phyloP scores from a whole-genome alignment of 2,329 filamentous ascomycete genomes.

The Chaetomiaceae sp. region DNA sequence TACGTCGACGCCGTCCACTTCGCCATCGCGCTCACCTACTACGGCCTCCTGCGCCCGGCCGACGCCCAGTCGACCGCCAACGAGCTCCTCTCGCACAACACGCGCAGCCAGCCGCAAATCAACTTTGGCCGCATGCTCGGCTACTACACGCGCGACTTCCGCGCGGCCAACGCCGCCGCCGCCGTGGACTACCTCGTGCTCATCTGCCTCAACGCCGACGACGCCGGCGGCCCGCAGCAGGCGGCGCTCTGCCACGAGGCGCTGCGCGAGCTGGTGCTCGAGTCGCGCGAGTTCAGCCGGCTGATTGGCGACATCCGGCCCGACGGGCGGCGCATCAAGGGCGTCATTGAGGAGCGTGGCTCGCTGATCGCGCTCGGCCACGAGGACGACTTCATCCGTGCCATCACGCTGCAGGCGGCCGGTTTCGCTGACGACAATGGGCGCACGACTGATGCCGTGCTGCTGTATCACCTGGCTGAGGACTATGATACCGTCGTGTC shows the following conservation, averaged over 20 bases:
- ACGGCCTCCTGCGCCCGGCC: slow-evolving; percentile 81
- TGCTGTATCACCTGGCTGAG: slow-evolving; percentile 89
- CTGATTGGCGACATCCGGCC: slow-evolving; percentile 85
- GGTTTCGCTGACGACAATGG: slow-evolving; percentile 92
- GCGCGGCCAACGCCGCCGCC: slow-evolving; percentile 79
- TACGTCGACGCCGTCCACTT: slow-evolving; percentile 95
- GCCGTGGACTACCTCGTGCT: slow-evolving; percentile 91
- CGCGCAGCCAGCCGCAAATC: slow-evolving; percentile 70
- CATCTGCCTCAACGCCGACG: slow-evolving; percentile 85
- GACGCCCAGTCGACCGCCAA: slow-evolving; percentile 71
- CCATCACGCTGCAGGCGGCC: slow-evolving; percentile 90
- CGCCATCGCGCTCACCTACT: slow-evolving; percentile 81
- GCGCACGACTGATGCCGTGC: slow-evolving; percentile 85
- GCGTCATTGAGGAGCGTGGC: slow-evolving; percentile 82
- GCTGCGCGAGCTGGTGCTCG: slow-evolving; percentile 88
- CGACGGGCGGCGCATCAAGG: slow-evolving; percentile 79
- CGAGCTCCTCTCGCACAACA: slow-evolving; percentile 64
- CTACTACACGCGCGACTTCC: slow-evolving; percentile 94
- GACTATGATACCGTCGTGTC: slow-evolving; percentile 93
- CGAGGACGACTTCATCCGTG: slow-evolving; percentile 79
- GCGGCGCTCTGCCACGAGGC: slow-evolving; percentile 84
- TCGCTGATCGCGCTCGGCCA: slow-evolving; percentile 74
- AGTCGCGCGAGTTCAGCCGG: slow-evolving; percentile 92
- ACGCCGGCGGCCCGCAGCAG: slow-evolving; percentile 58
- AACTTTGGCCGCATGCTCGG: slow-evolving; percentile 93